These are phyloP conservation scores for Tuber umbilicatum DNA, from an alignment of 495 filamentous ascomycete species.

Conservation along the genomic window DNA sequence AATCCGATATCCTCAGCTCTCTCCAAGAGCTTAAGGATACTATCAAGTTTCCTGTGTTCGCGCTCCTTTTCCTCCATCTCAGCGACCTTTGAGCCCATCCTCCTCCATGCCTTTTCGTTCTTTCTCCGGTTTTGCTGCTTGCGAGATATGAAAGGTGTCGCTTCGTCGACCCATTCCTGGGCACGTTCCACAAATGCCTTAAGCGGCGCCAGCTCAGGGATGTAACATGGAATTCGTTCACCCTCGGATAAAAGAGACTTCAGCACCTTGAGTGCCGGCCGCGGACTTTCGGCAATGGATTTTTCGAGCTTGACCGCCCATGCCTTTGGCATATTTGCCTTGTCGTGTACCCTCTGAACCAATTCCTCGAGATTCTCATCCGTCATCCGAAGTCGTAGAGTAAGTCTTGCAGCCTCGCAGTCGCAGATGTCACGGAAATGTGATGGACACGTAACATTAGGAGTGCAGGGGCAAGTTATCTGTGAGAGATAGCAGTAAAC, in stretches of 20 bases:
- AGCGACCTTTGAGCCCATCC: constrained; percentile 55
- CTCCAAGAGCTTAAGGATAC: constrained; percentile 75
- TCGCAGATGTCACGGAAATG: constrained; percentile 42
- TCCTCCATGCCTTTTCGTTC: constrained; percentile 87
- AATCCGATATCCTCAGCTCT: constrained; percentile 85
- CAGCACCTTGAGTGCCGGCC: constrained; percentile 77
- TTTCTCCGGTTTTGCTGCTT: constrained; percentile 99
- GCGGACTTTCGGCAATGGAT: constrained; percentile 70
- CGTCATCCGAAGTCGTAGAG: constrained; percentile 53
- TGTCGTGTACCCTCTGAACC: constrained; percentile 74
- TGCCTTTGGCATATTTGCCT: constrained; percentile 72
- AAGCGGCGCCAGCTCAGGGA: constrained; percentile 74
- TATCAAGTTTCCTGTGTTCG: constrained; percentile 83
- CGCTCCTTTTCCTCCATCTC: constrained; percentile 85
- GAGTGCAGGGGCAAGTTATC: constrained; percentile 59
- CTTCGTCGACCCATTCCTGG: constrained; percentile 97
- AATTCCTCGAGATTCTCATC: constrained; percentile 60
- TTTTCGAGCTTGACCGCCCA: constrained; percentile 90
- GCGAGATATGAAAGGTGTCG: constrained; percentile 90
- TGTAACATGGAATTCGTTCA: constrained; percentile 91
- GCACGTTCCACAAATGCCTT: constrained; percentile 86
- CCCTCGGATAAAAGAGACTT: constrained; percentile 83
- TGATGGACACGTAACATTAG: constrained; percentile 39
- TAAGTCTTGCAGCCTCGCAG: constrained; percentile 36
- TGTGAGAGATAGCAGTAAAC: constrained; percentile 85